Evolutionary conservation across 768 basidiomycete species (phyloP).

Genomic region (Tephrocybe sp.): DNA sequence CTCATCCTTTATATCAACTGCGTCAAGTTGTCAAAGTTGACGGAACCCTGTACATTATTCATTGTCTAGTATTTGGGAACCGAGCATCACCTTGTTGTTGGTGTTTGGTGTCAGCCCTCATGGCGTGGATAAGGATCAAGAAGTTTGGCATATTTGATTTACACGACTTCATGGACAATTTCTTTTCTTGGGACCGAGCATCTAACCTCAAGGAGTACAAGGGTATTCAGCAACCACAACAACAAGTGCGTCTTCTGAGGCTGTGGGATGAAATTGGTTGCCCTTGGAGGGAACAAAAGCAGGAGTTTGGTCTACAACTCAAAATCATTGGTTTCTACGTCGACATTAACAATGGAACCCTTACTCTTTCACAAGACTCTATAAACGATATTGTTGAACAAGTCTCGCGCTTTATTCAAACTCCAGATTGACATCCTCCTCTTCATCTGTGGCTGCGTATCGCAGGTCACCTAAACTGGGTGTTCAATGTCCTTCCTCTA

Average conservation of each 20-base stretch:
- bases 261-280: constrained; percentile 25
- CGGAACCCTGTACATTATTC: constrained; percentile 22
- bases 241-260: constrained; percentile 12
- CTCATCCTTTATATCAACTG: constrained; percentile 33
- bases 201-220: background rate
- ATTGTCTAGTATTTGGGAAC: constrained; percentile 27
- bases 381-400: constrained; percentile 16
- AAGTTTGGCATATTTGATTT: constrained; percentile 19
- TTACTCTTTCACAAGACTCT: constrained; percentile 19
- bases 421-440: background rate
- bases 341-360: constrained; percentile 19
- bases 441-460: constrained; percentile 25
- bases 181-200: constrained; percentile 14
- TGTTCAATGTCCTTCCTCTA: constrained; percentile 22
- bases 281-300: constrained; percentile 27
- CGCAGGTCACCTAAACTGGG: constrained; percentile 35
- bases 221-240: background rate
- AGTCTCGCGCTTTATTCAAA: background rate
- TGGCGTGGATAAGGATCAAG: constrained; percentile 24
- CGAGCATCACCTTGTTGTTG: constrained; percentile 24
- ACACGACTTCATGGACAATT: constrained; percentile 28
- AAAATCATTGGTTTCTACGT: constrained; percentile 36
- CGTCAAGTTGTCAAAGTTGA: constrained; percentile 30
- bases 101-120: constrained; percentile 19
- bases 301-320: constrained; percentile 20